Conservation (phyloP, 371 early-diverging fungal genomes). For the Mortierella sp. region DNA sequence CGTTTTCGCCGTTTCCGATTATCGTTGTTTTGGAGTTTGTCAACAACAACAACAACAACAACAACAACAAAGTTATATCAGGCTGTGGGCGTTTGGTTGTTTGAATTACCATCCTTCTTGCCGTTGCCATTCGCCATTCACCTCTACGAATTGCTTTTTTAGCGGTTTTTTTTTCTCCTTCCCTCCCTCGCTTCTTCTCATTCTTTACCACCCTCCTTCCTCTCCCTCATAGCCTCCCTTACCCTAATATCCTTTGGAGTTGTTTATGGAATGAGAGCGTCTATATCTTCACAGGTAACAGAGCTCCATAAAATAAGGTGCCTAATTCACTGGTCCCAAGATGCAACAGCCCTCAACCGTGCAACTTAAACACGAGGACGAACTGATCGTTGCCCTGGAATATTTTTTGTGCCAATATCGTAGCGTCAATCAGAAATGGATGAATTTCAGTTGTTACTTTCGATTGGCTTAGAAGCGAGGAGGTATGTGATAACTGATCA, state of each 20-base stretch:
- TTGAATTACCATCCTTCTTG: neutral
- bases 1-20: neutral
- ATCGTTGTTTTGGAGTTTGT: constrained; percentile 1
- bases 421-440: no score
- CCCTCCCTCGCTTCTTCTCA: neutral
- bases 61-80: neutral
- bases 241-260: neutral
- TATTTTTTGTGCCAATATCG: no score
- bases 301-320: no score
- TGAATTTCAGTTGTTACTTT: no score
- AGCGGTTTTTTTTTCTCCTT: neutral
- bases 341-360: no score
- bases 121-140: neutral
- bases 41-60: no score
- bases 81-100: neutral
- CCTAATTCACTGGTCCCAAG: no score
- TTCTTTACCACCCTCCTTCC: neutral
- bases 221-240: neutral
- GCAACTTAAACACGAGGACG: no score
- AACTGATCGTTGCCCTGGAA: no score
- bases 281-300: no score
- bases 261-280: neutral
- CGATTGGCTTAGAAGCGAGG: no score
- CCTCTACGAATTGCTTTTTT: neutral
- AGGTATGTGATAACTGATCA: no score